A percentile compares a stretch with the other conserved stretches of the same genome.
Conservation (phyloP, 2,329 filamentous ascomycete genomes). For the Penicillium griseofulvum region DNA sequence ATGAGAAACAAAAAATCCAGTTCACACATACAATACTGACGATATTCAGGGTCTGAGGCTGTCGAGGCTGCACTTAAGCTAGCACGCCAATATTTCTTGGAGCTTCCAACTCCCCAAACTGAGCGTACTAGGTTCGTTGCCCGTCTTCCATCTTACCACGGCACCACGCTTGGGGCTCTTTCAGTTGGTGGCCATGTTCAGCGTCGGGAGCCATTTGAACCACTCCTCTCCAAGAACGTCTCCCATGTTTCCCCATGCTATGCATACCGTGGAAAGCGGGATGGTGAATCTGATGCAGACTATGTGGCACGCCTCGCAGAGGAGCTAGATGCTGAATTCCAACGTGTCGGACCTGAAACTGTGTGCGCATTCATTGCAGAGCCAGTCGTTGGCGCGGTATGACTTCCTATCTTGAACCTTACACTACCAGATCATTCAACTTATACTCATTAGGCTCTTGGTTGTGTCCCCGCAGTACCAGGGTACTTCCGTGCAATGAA, state of each 20-base stretch:
- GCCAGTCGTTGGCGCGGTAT: constrained; percentile 67
- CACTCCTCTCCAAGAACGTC: constrained; percentile 56
- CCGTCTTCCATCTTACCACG: constrained; percentile 66
- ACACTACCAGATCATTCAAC: neutral
- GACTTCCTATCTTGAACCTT: constrained; percentile 22
- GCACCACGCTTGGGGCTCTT: constrained; percentile 63
- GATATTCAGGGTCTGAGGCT: constrained; percentile 59
- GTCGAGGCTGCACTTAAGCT: constrained; percentile 68
- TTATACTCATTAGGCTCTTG: constrained; percentile 54
- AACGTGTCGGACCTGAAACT: constrained; percentile 59
- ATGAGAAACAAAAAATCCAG: neutral
- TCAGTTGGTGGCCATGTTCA: constrained; percentile 62
- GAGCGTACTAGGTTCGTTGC: constrained; percentile 62
- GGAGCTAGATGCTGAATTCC: constrained; percentile 68
- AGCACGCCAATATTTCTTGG: constrained; percentile 63
- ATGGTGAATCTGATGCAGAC: constrained; percentile 54
- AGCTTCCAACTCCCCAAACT: constrained; percentile 53
- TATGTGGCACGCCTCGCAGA: constrained; percentile 61
- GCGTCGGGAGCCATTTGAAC: constrained; percentile 61
- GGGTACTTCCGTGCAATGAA: constrained; percentile 71
- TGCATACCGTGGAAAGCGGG: constrained; percentile 57
- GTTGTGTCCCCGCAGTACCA: constrained; percentile 63
- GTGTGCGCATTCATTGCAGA: constrained; percentile 73
- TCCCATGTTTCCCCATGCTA: constrained; percentile 66
- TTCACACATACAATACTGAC: neutral